Base-by-base conservation (phyloP, 2,329 filamentous ascomycete species). In the Zymoseptoria crescenta region DNA sequence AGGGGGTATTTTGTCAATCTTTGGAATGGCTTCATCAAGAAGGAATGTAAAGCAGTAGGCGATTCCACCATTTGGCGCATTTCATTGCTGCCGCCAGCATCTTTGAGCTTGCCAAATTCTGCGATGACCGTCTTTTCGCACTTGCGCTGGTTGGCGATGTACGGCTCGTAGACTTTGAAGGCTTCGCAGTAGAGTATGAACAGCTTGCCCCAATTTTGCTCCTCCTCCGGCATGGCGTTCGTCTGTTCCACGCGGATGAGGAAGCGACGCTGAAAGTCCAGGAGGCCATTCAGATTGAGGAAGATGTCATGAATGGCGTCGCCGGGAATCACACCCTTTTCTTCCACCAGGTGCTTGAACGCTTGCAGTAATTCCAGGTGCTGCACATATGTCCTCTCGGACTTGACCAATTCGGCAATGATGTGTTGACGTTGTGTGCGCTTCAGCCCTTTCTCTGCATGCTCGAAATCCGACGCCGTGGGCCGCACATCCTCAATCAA, bases 311-410 rank as follows among this genome's bases (percentile, higher is more conserved):
- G 92, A 21, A 96, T 87, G 8, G 87, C 84, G 72, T 99, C 94
- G 56, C 94, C 93, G 1, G 90, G 88, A 64, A 97, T 85, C 45
- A 91, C 85, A 45, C 91, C 91, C 65, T 87, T 91, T 71, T 95
- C 88, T 68, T 96, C 91, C 57, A 97, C 80, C 24, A 87, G 84
- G 75, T 90, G 93, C 77, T 96, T 97, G 70, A 97, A 82, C 54
- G 92, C 87, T 73, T 97, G 91, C 41, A 99, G 75, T 66, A 96
- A 93, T 73, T 97, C 93, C 56, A 99, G 77, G 77, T 99, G 94
- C 73, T 97, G 92, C 3, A 97, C 94, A 68, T 99, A 99, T 75
- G 96, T 96, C 63, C 94, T 87, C 75, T 99, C 94, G 1, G 93
- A 97, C 68, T 93, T 90, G 58, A 99, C 88, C 52, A 99, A 78